Percentiles rank a stretch among this genome's conserved stretches.
Conservation (phyloP, 2,329 filamentous ascomycete genomes). For the Peltaster fructicola region DNA sequence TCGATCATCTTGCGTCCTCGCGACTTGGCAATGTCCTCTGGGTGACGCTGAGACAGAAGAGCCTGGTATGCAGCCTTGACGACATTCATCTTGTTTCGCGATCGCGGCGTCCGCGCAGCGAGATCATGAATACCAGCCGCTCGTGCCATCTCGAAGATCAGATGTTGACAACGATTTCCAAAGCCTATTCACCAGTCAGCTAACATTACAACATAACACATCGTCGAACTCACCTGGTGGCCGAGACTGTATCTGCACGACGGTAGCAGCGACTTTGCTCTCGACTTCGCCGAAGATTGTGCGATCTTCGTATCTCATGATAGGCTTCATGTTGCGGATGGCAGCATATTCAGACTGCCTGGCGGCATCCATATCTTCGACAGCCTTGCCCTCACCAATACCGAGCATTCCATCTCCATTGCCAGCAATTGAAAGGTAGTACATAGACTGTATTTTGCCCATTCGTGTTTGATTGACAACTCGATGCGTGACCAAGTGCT, state of each 20-base stretch:
- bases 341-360: constrained; percentile 64
- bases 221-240: constrained; percentile 56
- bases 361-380: constrained; percentile 49
- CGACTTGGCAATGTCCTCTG: constrained; percentile 76
- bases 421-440: constrained; percentile 65
- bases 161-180: constrained; percentile 74
- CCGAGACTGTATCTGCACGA: constrained; percentile 63
- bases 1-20: constrained; percentile 92
- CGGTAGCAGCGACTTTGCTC: constrained; percentile 72
- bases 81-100: constrained; percentile 93
- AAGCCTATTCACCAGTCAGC: constrained; percentile 51
- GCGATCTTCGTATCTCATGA: constrained; percentile 74
- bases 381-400: constrained; percentile 76
- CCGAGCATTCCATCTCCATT: constrained; percentile 76
- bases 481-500: constrained; percentile 53
- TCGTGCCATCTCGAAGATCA: constrained; percentile 89
- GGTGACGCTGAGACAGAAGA: constrained; percentile 64
- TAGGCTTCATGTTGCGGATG: constrained; percentile 83
- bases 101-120: constrained; percentile 62
- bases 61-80: constrained; percentile 82
- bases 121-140: constrained; percentile 76
- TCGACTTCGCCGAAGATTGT: constrained; percentile 78
- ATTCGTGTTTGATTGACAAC: constrained; percentile 91
- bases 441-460: constrained; percentile 70
- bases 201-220: background rate